phyloP scores from a whole-genome alignment of 2,329 filamentous ascomycete species.

The Nemania sp. region DNA sequence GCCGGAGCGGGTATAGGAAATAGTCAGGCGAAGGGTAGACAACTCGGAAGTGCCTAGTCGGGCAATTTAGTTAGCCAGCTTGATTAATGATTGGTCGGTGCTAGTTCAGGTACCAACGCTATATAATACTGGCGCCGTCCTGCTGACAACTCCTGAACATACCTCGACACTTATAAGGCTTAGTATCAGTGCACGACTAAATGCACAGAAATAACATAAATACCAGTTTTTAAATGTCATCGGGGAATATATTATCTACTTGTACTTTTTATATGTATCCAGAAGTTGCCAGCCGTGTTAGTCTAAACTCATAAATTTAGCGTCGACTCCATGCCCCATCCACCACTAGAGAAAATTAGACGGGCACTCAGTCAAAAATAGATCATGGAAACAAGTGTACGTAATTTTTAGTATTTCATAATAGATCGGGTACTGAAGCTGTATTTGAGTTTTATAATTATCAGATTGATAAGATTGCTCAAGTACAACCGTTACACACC shows the following conservation, averaged over 20 bases:
- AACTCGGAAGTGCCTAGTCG: constrained; percentile 23
- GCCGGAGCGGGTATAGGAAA: background rate
- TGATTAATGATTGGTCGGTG: background rate
- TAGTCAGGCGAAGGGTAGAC: background rate
- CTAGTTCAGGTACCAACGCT: background rate
- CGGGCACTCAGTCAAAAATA: background rate
- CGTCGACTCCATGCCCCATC: background rate
- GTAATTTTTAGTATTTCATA: background rate
- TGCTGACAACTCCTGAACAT: background rate
- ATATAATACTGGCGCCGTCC: background rate
- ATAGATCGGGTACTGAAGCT: background rate
- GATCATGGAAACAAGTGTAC: background rate
- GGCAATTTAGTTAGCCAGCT: constrained; percentile 6
- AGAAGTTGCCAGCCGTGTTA: too few species aligned
- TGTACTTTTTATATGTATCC: too few species aligned
- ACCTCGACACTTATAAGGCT: too few species aligned
- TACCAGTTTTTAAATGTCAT: too few species aligned
- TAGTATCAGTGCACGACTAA: too few species aligned
- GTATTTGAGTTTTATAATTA: too few species aligned
- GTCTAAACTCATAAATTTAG: too few species aligned
- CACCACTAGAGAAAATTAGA: background rate
- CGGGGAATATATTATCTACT: too few species aligned
- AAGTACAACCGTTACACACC: too few species aligned
- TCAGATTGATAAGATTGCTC: too few species aligned
- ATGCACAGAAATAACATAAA: too few species aligned